Conservation (phyloP, 805 yeast species). For the Suhomyces canberraensis region DNA sequence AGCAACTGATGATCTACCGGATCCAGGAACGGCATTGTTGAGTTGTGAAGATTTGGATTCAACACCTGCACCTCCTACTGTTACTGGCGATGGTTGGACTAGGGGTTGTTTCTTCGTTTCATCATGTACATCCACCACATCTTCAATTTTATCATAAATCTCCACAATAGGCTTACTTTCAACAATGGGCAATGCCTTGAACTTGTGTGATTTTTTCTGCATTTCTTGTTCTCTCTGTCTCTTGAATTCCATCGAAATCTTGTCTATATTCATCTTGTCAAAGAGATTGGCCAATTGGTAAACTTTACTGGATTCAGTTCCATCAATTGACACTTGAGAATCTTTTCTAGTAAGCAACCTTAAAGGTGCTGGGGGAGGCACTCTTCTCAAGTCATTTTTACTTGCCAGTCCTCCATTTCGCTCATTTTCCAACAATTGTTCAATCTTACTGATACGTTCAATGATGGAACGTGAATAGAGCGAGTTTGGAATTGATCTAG, state of each 20-base stretch:
- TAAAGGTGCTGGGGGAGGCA: slow-evolving; percentile 15
- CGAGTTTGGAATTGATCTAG: slow-evolving; percentile 19
- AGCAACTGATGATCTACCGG: background rate
- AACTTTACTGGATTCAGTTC: slow-evolving; percentile 37
- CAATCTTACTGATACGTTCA: slow-evolving; percentile 13
- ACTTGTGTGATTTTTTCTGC: slow-evolving; percentile 54
- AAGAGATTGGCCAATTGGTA: slow-evolving; percentile 63
- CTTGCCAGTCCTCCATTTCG: slow-evolving; percentile 6
- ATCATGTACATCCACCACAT: slow-evolving; percentile 63
- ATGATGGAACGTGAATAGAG: slow-evolving; percentile 19
- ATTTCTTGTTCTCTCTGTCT: slow-evolving; percentile 81
- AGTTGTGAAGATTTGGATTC: slow-evolving; percentile 1
- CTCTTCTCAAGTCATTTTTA: slow-evolving; percentile 7
- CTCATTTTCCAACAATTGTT: slow-evolving; percentile 14
- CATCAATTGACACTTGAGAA: slow-evolving; percentile 3
- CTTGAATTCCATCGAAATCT: slow-evolving; percentile 80
- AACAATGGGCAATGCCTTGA: slow-evolving; percentile 66
- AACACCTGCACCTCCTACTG: background rate
- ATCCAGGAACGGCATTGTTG: background rate
- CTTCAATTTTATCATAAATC: slow-evolving; percentile 81
- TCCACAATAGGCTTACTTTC: slow-evolving; percentile 86
- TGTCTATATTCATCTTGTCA: slow-evolving; percentile 75
- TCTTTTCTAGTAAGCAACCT: slow-evolving; percentile 11
- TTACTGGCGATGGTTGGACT: slow-evolving; percentile 3
- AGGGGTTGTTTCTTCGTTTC: slow-evolving; percentile 8